These are phyloP conservation scores for Cetraspora pellucida DNA, from an alignment of 192 early-diverging fungal species.

Conservation along the genomic window DNA sequence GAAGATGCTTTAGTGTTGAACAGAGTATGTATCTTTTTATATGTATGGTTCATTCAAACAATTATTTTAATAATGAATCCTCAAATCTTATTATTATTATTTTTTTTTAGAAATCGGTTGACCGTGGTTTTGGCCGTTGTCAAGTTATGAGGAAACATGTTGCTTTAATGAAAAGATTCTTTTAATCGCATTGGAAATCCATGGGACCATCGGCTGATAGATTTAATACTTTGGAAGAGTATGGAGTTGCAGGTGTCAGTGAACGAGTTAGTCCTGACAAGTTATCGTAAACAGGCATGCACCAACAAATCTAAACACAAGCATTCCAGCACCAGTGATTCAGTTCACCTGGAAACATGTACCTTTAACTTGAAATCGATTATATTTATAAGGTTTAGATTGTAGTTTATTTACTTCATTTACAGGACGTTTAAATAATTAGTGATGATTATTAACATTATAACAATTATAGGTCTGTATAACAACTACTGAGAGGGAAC, in stretches of 20 bases:
- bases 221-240: conserved; percentile 76
- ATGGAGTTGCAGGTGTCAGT: conserved; percentile 90
- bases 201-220: conserved; percentile 44
- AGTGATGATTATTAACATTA: background rate
- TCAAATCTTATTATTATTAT: background rate
- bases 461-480: conserved; percentile 41
- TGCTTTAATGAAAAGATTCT: conserved; percentile 72
- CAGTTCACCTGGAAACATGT: conserved; percentile 48
- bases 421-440: no score
- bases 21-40: background rate
- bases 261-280: conserved; percentile 68
- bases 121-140: conserved; percentile 96
- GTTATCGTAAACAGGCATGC: conserved; percentile 86
- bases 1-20: conserved; percentile 76
- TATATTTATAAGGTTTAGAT: conserved; percentile 87
- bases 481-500: conserved; percentile 91
- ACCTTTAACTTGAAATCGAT: conserved; percentile 78
- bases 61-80: background rate
- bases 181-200: conserved; percentile 75
- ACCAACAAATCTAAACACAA: conserved; percentile 72
- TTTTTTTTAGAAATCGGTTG: conserved; percentile 65
- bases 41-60: no score
- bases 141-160: conserved; percentile 90
- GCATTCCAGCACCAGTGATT: conserved; percentile 45
- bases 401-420: no score